Percentiles rank a stretch among this genome's conserved stretches.
Evolutionary conservation across 148 eudicot genomes (phyloP).

Genomic region (Nepenthes mirabilis): DNA sequence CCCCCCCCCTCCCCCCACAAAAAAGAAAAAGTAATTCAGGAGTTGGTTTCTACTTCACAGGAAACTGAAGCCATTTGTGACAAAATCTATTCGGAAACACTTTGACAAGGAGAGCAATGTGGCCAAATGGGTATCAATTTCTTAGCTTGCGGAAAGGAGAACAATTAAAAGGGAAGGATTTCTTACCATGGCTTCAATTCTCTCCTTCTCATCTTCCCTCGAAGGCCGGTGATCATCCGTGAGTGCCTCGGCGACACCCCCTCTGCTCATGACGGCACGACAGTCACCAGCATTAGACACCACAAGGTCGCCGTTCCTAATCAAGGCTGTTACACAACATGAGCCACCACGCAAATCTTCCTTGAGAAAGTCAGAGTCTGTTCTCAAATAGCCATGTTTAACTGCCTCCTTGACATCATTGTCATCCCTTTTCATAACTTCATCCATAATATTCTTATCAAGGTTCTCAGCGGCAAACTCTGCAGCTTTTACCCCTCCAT

Average conservation of each 20-base stretch:
- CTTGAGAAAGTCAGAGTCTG: slow-evolving; percentile 58
- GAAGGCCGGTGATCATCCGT: slow-evolving; percentile 77
- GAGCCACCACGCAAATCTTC: slow-evolving; percentile 52
- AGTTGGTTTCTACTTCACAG: too few species aligned
- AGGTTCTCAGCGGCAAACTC: slow-evolving; percentile 63
- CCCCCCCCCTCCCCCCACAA: too few species aligned
- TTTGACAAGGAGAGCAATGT: too few species aligned
- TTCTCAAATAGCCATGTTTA: slow-evolving; percentile 47
- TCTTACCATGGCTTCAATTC: slow-evolving; percentile 58
- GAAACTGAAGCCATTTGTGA: too few species aligned
- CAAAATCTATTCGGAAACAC: too few species aligned
- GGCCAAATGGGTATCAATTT: too few species aligned
- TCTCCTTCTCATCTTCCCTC: slow-evolving; percentile 55
- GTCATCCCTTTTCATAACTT: slow-evolving; percentile 25
- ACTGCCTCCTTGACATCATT: slow-evolving; percentile 35
- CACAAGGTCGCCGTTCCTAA: slow-evolving; percentile 50
- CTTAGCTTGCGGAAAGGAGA: too few species aligned
- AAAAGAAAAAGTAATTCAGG: too few species aligned
- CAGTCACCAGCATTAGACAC: slow-evolving; percentile 94
- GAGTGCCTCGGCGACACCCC: slow-evolving; percentile 69
- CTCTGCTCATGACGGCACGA: slow-evolving; percentile 76
- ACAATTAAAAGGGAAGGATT: background rate
- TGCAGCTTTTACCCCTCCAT: slow-evolving; percentile 78
- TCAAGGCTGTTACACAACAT: slow-evolving; percentile 75
- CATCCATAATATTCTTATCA: slow-evolving; percentile 39